A percentile compares a stretch with the other conserved stretches of the same genome.
These are phyloP conservation scores for Sarcodon aspratus DNA, from an alignment of 768 basidiomycete species.

Conservation along the genomic window DNA sequence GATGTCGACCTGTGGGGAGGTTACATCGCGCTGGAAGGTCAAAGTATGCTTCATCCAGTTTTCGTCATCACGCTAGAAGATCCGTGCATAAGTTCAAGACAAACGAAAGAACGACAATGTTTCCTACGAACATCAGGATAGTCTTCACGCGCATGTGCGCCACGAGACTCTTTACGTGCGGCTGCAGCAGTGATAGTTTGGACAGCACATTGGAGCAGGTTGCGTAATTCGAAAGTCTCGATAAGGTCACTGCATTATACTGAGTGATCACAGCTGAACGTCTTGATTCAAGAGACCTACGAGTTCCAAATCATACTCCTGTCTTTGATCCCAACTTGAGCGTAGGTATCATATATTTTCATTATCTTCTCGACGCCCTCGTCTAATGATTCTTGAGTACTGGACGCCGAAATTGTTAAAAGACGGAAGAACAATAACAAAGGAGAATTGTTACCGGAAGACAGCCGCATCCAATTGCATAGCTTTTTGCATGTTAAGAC, in stretches of 20 bases:
- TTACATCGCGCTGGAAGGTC: conserved; percentile 77
- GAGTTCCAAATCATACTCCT: conserved; percentile 99
- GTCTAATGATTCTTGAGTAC: conserved; percentile 82
- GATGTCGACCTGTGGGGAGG: conserved; percentile 76
- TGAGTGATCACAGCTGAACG: not conserved
- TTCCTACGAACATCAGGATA: conserved; percentile 69
- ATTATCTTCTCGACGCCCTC: conserved; percentile 85
- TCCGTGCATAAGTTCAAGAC: not conserved
- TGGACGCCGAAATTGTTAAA: conserved; percentile 15
- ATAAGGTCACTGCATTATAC: conserved; percentile 65
- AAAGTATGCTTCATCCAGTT: conserved; percentile 95
- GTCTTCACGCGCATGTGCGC: conserved; percentile 98
- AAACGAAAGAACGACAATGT: not conserved
- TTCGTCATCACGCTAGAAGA: conserved; percentile 73
- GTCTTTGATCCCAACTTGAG: conserved; percentile 93
- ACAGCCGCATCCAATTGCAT: conserved; percentile 98
- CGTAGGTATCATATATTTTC: conserved; percentile 79
- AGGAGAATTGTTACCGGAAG: conserved; percentile 50
- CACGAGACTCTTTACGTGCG: conserved; percentile 94
- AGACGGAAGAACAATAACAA: conserved; percentile 1
- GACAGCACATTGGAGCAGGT: conserved; percentile 88
- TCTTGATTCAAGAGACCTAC: conserved; percentile 35
- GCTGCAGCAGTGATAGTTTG: conserved; percentile 92
- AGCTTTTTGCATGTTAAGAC: conserved; percentile 96
- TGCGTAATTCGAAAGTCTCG: conserved; percentile 95